phyloP scores from a whole-genome alignment of 2,329 filamentous ascomycete species.

The Aspergillus sp. region DNA sequence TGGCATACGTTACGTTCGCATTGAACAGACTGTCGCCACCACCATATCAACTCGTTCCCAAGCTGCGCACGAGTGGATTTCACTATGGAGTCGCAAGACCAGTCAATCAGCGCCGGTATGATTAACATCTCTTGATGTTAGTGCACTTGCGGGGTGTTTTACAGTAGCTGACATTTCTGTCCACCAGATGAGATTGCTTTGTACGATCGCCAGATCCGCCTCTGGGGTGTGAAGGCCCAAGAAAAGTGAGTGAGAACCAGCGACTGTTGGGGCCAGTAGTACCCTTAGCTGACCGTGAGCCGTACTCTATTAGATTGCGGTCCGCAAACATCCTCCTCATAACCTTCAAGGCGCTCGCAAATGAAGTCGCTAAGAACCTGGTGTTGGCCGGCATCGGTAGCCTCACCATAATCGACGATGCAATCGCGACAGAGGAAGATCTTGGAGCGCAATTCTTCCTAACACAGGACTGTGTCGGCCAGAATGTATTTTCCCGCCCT shows the following conservation, averaged over 20 bases:
- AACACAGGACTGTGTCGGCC: slow-evolving; percentile 68
- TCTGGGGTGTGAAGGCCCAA: slow-evolving; percentile 96
- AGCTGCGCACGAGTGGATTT: too few relatives aligned
- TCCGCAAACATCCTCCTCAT: slow-evolving; percentile 87
- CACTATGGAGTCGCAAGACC: slow-evolving; percentile 16
- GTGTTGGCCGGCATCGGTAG: slow-evolving; percentile 90
- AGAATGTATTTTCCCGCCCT: slow-evolving; percentile 54
- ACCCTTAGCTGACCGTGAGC: not conserved
- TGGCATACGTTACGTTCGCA: not conserved
- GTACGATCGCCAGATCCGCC: slow-evolving; percentile 93
- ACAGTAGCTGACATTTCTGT: slow-evolving; percentile 5
- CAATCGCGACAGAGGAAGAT: slow-evolving; percentile 73
- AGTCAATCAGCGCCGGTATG: slow-evolving; percentile 31
- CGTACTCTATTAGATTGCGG: slow-evolving; percentile 63
- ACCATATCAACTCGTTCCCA: not conserved
- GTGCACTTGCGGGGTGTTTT: not conserved
- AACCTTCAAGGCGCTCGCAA: slow-evolving; percentile 81
- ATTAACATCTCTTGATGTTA: not conserved
- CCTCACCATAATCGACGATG: slow-evolving; percentile 82
- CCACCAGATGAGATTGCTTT: slow-evolving; percentile 84
- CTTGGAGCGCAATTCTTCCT: slow-evolving; percentile 83
- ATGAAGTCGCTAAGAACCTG: slow-evolving; percentile 96
- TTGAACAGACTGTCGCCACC: not conserved
- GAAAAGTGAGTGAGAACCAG: slow-evolving; percentile 56
- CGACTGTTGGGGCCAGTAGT: not conserved